Evolutionary conservation across 495 filamentous ascomycete species (phyloP).

Genomic region (Penicillium egyptiacum): DNA sequence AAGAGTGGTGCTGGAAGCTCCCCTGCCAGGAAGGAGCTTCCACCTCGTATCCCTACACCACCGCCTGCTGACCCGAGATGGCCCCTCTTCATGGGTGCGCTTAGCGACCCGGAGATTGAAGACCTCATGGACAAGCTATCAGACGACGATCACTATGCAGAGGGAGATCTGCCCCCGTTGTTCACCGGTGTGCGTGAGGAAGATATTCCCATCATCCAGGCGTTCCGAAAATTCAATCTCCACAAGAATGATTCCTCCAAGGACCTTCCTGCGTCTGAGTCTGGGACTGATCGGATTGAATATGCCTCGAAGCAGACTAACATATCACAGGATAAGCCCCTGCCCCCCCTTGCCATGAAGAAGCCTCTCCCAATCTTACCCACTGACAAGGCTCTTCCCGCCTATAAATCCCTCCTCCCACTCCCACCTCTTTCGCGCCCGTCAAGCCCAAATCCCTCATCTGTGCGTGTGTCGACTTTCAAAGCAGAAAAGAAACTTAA

Average conservation of each 20-base stretch:
- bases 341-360: background rate
- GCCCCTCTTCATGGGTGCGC: background rate
- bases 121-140: background rate
- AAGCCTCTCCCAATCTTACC: background rate
- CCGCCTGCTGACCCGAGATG: background rate
- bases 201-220: conserved; percentile 1
- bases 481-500: background rate
- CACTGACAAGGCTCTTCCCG: background rate
- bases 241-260: background rate
- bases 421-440: background rate
- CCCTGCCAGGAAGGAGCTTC: background rate
- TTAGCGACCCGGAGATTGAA: background rate
- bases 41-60: background rate
- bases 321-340: background rate
- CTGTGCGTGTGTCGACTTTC: background rate
- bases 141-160: background rate
- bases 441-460: background rate
- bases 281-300: background rate
- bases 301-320: background rate
- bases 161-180: background rate
- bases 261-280: background rate
- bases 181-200: background rate
- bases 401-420: background rate
- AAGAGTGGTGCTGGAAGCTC: background rate
- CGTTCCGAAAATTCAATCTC: background rate